A percentile compares a stretch with the other conserved stretches of the same genome.
Evolutionary conservation across 371 early-diverging fungal species (phyloP).

Genomic region (Apophysomyces sp.): DNA sequence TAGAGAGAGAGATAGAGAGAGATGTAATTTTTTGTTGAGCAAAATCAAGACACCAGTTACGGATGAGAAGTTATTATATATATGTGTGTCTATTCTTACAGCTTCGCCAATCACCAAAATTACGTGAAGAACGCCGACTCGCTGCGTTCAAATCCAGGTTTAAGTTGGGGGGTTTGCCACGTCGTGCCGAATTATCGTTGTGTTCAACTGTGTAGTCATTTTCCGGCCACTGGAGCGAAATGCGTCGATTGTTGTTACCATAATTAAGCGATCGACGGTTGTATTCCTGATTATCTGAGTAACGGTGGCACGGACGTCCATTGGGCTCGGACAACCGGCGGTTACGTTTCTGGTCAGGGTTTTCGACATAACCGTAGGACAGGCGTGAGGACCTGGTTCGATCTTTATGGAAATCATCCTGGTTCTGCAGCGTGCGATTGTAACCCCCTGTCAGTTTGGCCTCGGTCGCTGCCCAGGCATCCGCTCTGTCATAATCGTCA

Average conservation of each 20-base stretch:
- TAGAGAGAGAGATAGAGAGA: no score
- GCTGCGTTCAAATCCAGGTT: slow-evolving; percentile 6
- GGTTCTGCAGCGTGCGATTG: not conserved
- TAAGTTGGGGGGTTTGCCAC: not conserved
- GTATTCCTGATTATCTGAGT: slow-evolving; percentile 12
- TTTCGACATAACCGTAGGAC: not conserved
- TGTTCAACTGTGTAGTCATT: not conserved
- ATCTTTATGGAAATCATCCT: not conserved
- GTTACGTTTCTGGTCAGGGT: slow-evolving; percentile 17
- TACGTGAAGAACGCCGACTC: slow-evolving; percentile 15
- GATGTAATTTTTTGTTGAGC: not conserved
- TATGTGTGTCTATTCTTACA: no score
- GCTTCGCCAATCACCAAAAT: slow-evolving; percentile 24
- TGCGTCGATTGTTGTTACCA: slow-evolving; percentile 8
- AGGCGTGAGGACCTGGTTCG: not conserved
- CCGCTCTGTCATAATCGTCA: slow-evolving; percentile 18
- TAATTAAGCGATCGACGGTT: slow-evolving; percentile 11
- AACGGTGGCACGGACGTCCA: slow-evolving; percentile 20
- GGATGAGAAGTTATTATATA: no score
- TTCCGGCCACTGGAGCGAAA: slow-evolving; percentile 18
- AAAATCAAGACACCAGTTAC: not conserved
- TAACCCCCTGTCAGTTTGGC: slow-evolving; percentile 42
- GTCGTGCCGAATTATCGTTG: not conserved
- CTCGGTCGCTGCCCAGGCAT: slow-evolving; percentile 46
- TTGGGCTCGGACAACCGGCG: slow-evolving; percentile 46